Percentiles rank a stretch among this genome's conserved stretches.
phyloP scores from a whole-genome alignment of 1,139 yeast species.

The Chernovozyma sophiae-reginae region DNA sequence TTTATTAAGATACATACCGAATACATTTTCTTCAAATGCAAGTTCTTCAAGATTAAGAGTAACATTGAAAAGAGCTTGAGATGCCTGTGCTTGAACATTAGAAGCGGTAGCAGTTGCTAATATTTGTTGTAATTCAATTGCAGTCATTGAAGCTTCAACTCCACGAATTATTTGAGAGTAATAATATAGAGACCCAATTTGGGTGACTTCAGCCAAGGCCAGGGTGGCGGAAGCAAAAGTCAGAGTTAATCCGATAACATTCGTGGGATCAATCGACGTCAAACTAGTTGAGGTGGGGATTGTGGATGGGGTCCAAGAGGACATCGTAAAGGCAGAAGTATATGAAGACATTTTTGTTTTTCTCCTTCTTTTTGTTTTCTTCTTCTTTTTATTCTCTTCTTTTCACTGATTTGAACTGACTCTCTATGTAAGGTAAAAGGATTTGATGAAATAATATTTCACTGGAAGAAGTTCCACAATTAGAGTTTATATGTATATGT shows the following conservation, averaged over 20 bases:
- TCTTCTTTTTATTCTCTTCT: background rate
- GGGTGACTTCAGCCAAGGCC: slow-evolving; percentile 12
- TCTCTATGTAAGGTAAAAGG: no score
- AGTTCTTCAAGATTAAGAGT: slow-evolving; percentile 30
- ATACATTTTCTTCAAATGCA: slow-evolving; percentile 24
- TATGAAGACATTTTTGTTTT: no score
- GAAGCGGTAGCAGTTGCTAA: slow-evolving; percentile 37
- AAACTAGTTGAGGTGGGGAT: slow-evolving; percentile 17
- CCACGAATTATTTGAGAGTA: slow-evolving; percentile 29
- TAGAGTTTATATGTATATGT: no score
- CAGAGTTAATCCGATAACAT: slow-evolving; percentile 11
- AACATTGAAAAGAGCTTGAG: slow-evolving; percentile 27
- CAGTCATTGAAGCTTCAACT: slow-evolving; percentile 35
- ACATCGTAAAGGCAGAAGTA: background rate
- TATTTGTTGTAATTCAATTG: slow-evolving; percentile 30
- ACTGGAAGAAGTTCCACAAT: no score
- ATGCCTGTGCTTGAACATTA: slow-evolving; percentile 24
- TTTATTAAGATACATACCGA: slow-evolving; percentile 17
- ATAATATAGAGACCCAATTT: slow-evolving; percentile 10
- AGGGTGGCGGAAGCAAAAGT: slow-evolving; percentile 13
- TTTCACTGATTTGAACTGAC: no score
- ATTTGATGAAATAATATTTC: no score
- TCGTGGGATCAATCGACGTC: slow-evolving; percentile 19
- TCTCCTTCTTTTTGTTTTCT: no score
- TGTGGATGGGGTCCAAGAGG: slow-evolving; percentile 21